Conservation (phyloP, 768 basidiomycete genomes). For the Termitomyces sp. region DNA sequence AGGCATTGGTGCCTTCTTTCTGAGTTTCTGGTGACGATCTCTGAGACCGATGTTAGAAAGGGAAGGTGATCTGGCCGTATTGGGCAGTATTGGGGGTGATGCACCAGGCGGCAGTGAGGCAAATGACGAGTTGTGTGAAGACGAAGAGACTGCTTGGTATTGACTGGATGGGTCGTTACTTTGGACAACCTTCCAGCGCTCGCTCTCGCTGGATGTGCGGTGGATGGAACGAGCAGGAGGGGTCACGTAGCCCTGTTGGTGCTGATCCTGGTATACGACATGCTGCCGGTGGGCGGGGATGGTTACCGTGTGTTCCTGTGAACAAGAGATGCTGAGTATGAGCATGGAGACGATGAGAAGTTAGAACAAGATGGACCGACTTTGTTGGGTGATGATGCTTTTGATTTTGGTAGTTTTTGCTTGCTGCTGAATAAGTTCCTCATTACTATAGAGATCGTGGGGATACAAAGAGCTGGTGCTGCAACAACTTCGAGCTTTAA, state of each 20-base stretch:
- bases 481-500: background rate
- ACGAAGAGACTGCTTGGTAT: conserved; percentile 20
- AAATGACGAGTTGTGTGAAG: conserved; percentile 50
- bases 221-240: conserved; percentile 13
- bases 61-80: conserved; percentile 41
- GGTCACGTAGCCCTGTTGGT: conserved; percentile 15
- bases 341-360: background rate
- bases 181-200: conserved; percentile 46
- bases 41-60: conserved; percentile 38
- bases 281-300: conserved; percentile 41
- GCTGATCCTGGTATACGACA: conserved; percentile 22
- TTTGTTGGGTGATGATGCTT: conserved; percentile 22
- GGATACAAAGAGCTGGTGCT: conserved; percentile 1
- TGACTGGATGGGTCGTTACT: conserved; percentile 27
- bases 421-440: conserved; percentile 27
- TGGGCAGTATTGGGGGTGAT: conserved; percentile 38
- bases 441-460: background rate
- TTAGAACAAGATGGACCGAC: conserved; percentile 19
- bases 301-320: conserved; percentile 20
- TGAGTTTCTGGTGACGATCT: conserved; percentile 24
- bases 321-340: background rate
- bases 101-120: conserved; percentile 45
- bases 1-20: conserved; percentile 24
- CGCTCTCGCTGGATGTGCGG: too few species aligned
- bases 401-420: conserved; percentile 32